Evolutionary conservation across 768 basidiomycete genomes (phyloP).

Genomic region (Phlegmacium glaucopus): DNA sequence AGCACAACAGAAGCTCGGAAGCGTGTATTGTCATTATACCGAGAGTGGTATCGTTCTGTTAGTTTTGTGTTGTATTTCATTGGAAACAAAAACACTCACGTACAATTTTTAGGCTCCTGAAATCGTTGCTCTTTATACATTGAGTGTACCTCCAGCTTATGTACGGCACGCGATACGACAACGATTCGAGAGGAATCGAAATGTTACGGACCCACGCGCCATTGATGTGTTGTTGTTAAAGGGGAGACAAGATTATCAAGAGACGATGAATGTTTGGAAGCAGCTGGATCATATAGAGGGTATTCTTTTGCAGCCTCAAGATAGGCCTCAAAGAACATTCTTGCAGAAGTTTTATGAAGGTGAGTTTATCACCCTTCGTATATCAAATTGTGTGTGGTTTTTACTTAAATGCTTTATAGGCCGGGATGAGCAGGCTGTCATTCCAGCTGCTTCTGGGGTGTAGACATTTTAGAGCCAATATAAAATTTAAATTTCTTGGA

Average conservation of each 20-base stretch:
- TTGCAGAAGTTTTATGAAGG: conserved; percentile 82
- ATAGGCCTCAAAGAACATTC: conserved; percentile 53
- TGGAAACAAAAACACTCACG: too few relatives aligned
- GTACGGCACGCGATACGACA: conserved; percentile 82
- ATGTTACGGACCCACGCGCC: conserved; percentile 75
- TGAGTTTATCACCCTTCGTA: conserved; percentile 19
- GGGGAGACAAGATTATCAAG: conserved; percentile 85
- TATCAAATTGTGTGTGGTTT: background rate
- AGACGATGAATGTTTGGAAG: conserved; percentile 94
- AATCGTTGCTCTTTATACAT: conserved; percentile 76
- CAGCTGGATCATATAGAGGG: conserved; percentile 79
- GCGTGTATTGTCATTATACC: conserved; percentile 76
- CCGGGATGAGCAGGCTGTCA: conserved; percentile 68
- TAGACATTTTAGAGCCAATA: conserved; percentile 4
- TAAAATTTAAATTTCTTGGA: too few relatives aligned
- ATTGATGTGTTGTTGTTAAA: conserved; percentile 88
- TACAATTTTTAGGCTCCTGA: too few relatives aligned
- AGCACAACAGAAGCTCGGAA: conserved; percentile 57
- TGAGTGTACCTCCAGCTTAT: conserved; percentile 73
- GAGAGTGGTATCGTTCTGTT: conserved; percentile 92
- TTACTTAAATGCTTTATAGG: conserved; percentile 37
- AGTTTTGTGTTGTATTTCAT: conserved; percentile 31
- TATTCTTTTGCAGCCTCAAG: conserved; percentile 51
- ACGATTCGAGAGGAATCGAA: conserved; percentile 82
- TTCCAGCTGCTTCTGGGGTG: conserved; percentile 66